Evolutionary conservation across 441 rosid genomes (phyloP), one percentile per base, ranked within the genome.

Genomic region (Gossypium schwendimanii): DNA sequence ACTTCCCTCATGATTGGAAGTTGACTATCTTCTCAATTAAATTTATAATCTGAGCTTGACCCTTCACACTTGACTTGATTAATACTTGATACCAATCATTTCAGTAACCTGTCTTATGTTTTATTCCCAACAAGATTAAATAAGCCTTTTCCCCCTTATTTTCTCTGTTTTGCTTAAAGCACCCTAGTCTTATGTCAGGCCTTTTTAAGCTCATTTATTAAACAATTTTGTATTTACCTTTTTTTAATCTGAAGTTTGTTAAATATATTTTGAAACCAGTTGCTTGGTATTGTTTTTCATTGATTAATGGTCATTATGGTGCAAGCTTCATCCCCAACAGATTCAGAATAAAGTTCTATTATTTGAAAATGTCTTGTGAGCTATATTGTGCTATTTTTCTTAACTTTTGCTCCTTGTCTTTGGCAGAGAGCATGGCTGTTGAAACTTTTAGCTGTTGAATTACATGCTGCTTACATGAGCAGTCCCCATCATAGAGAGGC

Each of bases 391-490:
- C 20, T 18, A 54, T 54, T 31, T 69, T 52, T 12, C 73, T 70
- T 50, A 77, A 66, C 63, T 70, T 21, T 54, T 50, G 11, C 62
- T 76, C 18, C 28, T 76, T 68, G 72, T 70, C 52, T 75, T 81
- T 68, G 31, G n/a, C 77, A 94, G 99, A 90, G 98, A 82, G 96
- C 98, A 36, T 95, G 99, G 99, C 85, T 95, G 47, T 80, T 91
- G 84, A 91, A 95, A 86, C 97, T 95, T 77, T 86, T 93, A 77
- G 93, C 95, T 74, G 73, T 90, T 78, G 97, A 90, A 72, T 79
- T 95, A 87, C 97, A 92, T 81, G 80, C 86, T 82, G 92, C 92
- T 76, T 88, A 86, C 82, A 81, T 79, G 71, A 84, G 80, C 62
- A 81, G 86, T 76, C 78, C 89, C 41, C 70, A 79, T 69, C 97